Conservation (phyloP, 179 eudicot genomes). For the Beta macrorhiza region DNA sequence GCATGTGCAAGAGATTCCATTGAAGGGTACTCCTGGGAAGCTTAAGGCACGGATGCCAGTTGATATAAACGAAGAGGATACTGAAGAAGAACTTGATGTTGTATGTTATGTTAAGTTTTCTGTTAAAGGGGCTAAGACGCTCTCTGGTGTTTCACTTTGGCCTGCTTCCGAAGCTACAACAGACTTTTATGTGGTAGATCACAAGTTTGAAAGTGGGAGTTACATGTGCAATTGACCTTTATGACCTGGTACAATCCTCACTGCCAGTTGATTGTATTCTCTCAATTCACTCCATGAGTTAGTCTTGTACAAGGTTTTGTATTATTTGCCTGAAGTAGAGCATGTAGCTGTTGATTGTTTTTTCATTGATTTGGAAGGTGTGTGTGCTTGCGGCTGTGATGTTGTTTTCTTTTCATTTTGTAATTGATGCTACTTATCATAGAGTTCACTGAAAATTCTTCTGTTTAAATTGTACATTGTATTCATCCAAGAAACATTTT, state of each 20-base stretch:
- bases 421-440: slow-evolving; percentile 19
- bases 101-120: slow-evolving; percentile 74
- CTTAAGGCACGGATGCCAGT: slow-evolving; percentile 83
- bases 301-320: slow-evolving; percentile 36
- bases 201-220: slow-evolving; percentile 70
- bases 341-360: slow-evolving; percentile 16
- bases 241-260: slow-evolving; percentile 24
- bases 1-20: slow-evolving; percentile 78
- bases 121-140: slow-evolving; percentile 52
- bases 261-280: slow-evolving; percentile 27
- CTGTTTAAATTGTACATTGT: slow-evolving; percentile 12
- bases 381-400: slow-evolving; percentile 20
- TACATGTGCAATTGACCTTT: slow-evolving; percentile 67
- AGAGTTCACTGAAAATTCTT: slow-evolving; percentile 12
- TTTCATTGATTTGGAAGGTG: slow-evolving; percentile 3
- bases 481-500: neutral
- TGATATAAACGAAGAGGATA: slow-evolving; percentile 69
- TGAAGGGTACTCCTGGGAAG: slow-evolving; percentile 70
- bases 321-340: slow-evolving; percentile 25
- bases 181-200: slow-evolving; percentile 70
- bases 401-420: slow-evolving; percentile 8
- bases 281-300: slow-evolving; percentile 20
- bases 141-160: slow-evolving; percentile 72
- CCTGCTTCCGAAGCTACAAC: slow-evolving; percentile 86
- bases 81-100: slow-evolving; percentile 71